Evolutionary conservation across 352 stramenopile species (phyloP), one percentile per base, ranked within the genome.

Genomic region (Phytophthora foliorum): DNA sequence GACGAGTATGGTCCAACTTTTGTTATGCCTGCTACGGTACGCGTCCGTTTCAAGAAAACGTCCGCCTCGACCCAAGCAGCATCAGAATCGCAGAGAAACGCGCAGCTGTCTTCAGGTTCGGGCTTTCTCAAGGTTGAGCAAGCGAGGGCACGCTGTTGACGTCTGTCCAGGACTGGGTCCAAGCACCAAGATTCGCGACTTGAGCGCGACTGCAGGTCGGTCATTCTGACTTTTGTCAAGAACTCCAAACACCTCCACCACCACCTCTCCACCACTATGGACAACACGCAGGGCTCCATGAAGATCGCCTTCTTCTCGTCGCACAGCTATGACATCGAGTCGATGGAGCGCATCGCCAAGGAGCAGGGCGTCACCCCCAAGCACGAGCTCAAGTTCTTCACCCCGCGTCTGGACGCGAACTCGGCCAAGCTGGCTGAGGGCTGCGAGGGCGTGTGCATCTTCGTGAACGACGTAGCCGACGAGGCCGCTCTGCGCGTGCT

Each of bases 381-480:
- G 0, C 74, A 91, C 67, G 75, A 89, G 65, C 69, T 91, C 50
- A 53, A 72, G 56, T 88, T 90, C 74, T 86, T 89, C 39, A 45
- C 66, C 34, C 76, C 78, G 52, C 82, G 82, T 31, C 64, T 93
- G 29, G 83, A 75, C 57, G 52, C 51, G 32, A 72, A 74, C 50
- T 91, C 80, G 0, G 84, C 78, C 17, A 65, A 77, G 53, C 69
- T 93, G 42, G 82, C 86, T 0, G 64, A 80, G 4, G 75, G 76
- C 10, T 90, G 74, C 58, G 84, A 93, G 48, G 81, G 44, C 41
- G 81, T 91, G 21, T 78, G 87, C 31, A 89, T 94, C 66, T 97
- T 96, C 68, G 90, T 97, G 41, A 97, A 95, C 70, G 89, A 97
- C 72, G 79, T 75, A 5, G 86, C 87, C 19, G 78, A 93, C 48